Base-by-base conservation (phyloP, 2,329 filamentous ascomycete species). In the Paecilomyces niveus region DNA sequence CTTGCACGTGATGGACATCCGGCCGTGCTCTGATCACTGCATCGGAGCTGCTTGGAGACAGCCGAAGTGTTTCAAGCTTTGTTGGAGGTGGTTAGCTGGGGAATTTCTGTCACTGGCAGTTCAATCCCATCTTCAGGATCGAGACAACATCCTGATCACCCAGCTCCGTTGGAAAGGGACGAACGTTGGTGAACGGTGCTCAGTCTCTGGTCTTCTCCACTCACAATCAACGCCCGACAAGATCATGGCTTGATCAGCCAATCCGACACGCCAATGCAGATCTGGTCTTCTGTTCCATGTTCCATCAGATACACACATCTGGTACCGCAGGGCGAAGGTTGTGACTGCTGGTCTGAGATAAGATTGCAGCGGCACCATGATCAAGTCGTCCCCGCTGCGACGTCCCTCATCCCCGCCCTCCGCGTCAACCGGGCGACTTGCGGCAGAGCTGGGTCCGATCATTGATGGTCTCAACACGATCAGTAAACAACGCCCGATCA, bases 401-500 rank as follows among this genome's bases (percentile, higher is more conserved):
- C 61, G 61, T 55, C 62, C 66, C 56, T 62, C 69, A 58, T 69
- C 68, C 54, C 67, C 66, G 39, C 69, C 69, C 58, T 67, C 24
- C 32, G 53, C 63, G 61, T 68, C 70, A 57, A 67, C 67, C 54
- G 70, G 74, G 63, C 70, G 68, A 60, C 64, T 76, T 52, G 68
- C 67, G 53, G 66, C 70, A 52, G 74, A 76, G 61, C 65, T 77
- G 57, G 64, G 65, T 9, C 74, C 75, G 26, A 63, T 72, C 21
- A 67, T 78, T 56, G 68, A 72, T n/a, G 67, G 72, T 58, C 64
- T 78, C 54, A 70, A 71, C 53, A 62, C 53, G 54, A 69, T 69
- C 59, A 73, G 67, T 59, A 63, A 67, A 60, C 66, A 64, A 59
- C 65, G 64, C 62, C 60, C 63, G 53, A 64, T 68, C 32, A 66